Base-by-base conservation (phyloP, 2,329 filamentous ascomycete genomes). In the Diaporthe velutina region DNA sequence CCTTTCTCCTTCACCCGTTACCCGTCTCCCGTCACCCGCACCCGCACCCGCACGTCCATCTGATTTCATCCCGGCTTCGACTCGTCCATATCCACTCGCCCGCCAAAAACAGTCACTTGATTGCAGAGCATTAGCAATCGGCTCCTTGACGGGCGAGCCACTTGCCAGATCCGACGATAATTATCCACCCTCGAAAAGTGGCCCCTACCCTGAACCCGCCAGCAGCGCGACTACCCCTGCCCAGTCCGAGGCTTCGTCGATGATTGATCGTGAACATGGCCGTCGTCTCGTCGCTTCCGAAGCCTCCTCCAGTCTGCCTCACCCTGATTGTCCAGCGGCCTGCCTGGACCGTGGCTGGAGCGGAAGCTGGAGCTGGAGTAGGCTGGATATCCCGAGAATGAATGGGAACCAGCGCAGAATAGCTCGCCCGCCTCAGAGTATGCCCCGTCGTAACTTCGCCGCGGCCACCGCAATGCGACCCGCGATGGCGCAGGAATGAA, bases 121-220 rank as follows among this genome's bases (percentile, higher is more conserved):
- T 54, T 68, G 48, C 48, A 68, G 64, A 68, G 64, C 64, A 68
- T 68, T 68, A 68, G 64, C 64, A 68, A 68, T 68, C 64, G 64
- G 33, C 64, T 38, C 5, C 48, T 9, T 40, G 48, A 54, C 8
- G 64, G 64, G n/a, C 48, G 48, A 54, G n/a, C 45, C 64, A 68
- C 64, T 50, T 68, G 22, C 64, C 64, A 52, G 64, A 68, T 68
- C 64, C 64, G 64, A 68, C 33, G 33, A 68, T 54, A 48, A 28
- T 54, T 40, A 22, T 40, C 45, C 45, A 40, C 17, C 33, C 48
- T 68, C 33, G 30, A 68, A 54, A 68, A 68, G 64, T 40, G 64
- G 64, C 33, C 64, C 64, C 33, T 38, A 40, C 48, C 48, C n/a
- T 25, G 33, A 52, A 68, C n/a, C 48, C 64, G 64, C 64, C 64